These are phyloP conservation scores for Podaxis mareebaensis DNA, from an alignment of 768 basidiomycete genomes.

Conservation along the genomic window DNA sequence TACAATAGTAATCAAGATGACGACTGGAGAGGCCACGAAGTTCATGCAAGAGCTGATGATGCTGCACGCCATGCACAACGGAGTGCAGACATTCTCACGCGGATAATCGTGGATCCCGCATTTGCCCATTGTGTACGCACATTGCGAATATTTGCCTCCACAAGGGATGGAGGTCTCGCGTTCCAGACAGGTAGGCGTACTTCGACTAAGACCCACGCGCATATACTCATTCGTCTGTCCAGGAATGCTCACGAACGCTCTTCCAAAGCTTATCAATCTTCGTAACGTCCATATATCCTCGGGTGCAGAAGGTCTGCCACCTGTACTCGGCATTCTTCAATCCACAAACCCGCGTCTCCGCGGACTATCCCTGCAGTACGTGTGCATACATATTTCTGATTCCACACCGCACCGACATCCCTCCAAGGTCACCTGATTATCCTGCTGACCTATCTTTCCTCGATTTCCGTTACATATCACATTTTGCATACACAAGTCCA, in stretches of 20 bases:
- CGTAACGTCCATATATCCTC: slow-evolving; percentile 64
- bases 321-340: slow-evolving; percentile 55
- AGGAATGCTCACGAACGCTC: slow-evolving; percentile 72
- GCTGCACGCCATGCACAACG: slow-evolving; percentile 60
- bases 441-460: slow-evolving; percentile 47
- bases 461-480: slow-evolving; percentile 54
- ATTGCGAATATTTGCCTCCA: slow-evolving; percentile 55
- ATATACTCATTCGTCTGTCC: not conserved
- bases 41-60: slow-evolving; percentile 28
- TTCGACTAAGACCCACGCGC: not conserved
- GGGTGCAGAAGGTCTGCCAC: slow-evolving; percentile 49
- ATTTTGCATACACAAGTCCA: slow-evolving; percentile 53
- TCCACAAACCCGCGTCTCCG: slow-evolving; percentile 50
- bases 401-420: not conserved
- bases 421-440: slow-evolving; percentile 42
- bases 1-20: slow-evolving; percentile 21
- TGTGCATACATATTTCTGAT: not conserved
- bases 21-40: slow-evolving; percentile 16
- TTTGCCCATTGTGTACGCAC: slow-evolving; percentile 62
- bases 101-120: slow-evolving; percentile 58
- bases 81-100: slow-evolving; percentile 69
- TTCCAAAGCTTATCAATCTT: slow-evolving; percentile 62
- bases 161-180: slow-evolving; percentile 49
- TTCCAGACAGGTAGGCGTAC: slow-evolving; percentile 60
- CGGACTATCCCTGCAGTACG: slow-evolving; percentile 58